phyloP scores from a whole-genome alignment of 805 yeast species.

The Cyberlindnera bimundalis region DNA sequence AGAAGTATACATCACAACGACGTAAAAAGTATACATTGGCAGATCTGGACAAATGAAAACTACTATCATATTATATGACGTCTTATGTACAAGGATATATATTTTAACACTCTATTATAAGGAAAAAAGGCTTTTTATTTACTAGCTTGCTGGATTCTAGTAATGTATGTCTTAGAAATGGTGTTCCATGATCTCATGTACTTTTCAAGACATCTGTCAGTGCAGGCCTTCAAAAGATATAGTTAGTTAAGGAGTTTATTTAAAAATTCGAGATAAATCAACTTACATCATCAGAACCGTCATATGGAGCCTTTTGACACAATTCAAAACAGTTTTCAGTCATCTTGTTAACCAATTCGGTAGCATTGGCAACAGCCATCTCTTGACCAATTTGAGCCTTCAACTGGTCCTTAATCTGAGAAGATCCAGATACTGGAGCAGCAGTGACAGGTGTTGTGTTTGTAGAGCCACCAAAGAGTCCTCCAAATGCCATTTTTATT shows the following conservation, averaged over 20 bases:
- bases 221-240: constrained; percentile 49
- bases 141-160: constrained; percentile 59
- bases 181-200: constrained; percentile 91
- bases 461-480: constrained; percentile 28
- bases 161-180: constrained; percentile 70
- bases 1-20: constrained; percentile 12
- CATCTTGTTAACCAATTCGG: constrained; percentile 78
- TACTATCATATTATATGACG: not conserved
- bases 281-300: constrained; percentile 47
- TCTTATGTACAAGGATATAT: constrained; percentile 9
- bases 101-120: not conserved
- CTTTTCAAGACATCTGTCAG: constrained; percentile 76
- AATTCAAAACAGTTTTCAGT: constrained; percentile 84
- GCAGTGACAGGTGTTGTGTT: constrained; percentile 24
- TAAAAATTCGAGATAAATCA: not conserved
- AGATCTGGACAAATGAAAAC: constrained; percentile 14
- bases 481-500: constrained; percentile 25
- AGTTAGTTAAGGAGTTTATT: too few relatives aligned
- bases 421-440: constrained; percentile 25
- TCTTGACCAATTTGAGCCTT: constrained; percentile 75
- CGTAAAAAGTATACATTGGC: constrained; percentile 18
- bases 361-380: constrained; percentile 87
- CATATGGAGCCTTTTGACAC: constrained; percentile 65
- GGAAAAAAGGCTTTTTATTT: constrained; percentile 3
- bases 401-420: constrained; percentile 55